Percentiles rank a stretch among this genome's conserved stretches.
phyloP scores from a whole-genome alignment of 768 basidiomycete species.

The Candolleomyces efflorescens region DNA sequence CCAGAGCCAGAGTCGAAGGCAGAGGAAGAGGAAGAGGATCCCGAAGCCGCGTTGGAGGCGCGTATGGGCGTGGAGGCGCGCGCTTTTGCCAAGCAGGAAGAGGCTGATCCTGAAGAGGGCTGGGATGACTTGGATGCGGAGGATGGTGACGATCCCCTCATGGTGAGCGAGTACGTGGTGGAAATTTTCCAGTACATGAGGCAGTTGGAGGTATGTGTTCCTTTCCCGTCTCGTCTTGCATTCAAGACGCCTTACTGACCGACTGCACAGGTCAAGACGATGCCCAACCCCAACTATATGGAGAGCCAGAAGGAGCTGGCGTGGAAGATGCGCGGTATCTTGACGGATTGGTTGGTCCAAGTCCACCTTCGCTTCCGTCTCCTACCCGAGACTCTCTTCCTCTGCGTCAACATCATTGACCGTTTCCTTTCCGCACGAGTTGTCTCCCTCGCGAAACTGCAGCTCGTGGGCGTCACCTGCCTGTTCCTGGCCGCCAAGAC shows the following conservation, averaged over 20 bases:
- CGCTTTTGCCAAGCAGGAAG: constrained; percentile 45
- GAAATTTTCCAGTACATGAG: constrained; percentile 95
- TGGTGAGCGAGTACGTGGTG: constrained; percentile 94
- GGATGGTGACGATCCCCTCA: constrained; percentile 89
- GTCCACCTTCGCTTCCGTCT: constrained; percentile 91
- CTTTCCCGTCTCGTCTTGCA: neutral
- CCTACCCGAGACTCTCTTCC: constrained; percentile 91
- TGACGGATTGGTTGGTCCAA: constrained; percentile 96
- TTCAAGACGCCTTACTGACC: neutral
- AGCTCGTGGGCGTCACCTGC: constrained; percentile 92
- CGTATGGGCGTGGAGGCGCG: constrained; percentile 50
- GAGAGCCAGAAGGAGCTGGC: constrained; percentile 87
- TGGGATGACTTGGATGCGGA: constrained; percentile 96
- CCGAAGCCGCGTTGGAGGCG: constrained; percentile 38
- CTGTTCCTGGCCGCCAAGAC: constrained; percentile 94
- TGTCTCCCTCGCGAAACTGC: constrained; percentile 89
- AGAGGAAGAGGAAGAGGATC: constrained; percentile 36
- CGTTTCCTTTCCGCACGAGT: constrained; percentile 73
- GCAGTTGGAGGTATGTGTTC: constrained; percentile 66
- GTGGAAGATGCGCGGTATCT: constrained; percentile 94
- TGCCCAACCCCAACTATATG: constrained; percentile 96
- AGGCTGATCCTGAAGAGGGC: constrained; percentile 60
- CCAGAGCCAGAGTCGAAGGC: constrained; percentile 38
- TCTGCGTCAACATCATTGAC: constrained; percentile 90
- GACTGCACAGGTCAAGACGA: constrained; percentile 56